Base-by-base conservation (phyloP, 23 red algal species). In the Chondrus crispus region DNA sequence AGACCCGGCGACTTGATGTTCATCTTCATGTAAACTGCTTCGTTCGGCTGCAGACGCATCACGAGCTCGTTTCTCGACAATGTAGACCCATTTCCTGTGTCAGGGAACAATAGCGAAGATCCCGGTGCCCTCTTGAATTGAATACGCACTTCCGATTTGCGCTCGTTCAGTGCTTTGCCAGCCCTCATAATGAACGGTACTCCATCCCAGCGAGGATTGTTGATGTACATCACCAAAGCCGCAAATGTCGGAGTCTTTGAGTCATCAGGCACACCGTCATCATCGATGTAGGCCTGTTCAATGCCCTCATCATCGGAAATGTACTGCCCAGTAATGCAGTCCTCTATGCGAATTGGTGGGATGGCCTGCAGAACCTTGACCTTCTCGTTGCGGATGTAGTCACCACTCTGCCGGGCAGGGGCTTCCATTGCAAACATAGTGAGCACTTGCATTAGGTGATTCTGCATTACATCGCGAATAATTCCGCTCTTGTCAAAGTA, bases 391-490 rank as follows among this genome's bases (percentile, higher is more conserved):
- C 94, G 91, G 76, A 99, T 95, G 53, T 92, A 88, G 64, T 93
- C 97, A 14, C 94, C 91, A 58, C 72, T 70, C 55, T 89, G 84
- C 63, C 93, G 62, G 5, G 89, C 93, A 22, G 97, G 97, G 22
- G 94, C 43, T 39, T 99, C 97, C 97, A 99, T 99, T 2, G 94
- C 97, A 35, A 99, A 81, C 74, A 99, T 88, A 1, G 93, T 88
- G n/a, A 99, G 50, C 22, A 96, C 82, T 81, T 99, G 97, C 58
- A 95, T 80, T 49, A 99, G 64, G 48, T 99, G 97, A 74, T 99
- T 99, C 80, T 99, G 97, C 72, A 99, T 93, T 47, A 99, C 94
- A 89, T 99, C 97, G 43, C 97, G 91, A 49, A 99, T 94, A 71
- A 99, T 96, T 11, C 97, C 97, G 63, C 84, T 92, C 68, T 85